A percentile compares a stretch with the other conserved stretches of the same genome.
Conservation (phyloP, 768 basidiomycete genomes). For the Suillus hirtellus region DNA sequence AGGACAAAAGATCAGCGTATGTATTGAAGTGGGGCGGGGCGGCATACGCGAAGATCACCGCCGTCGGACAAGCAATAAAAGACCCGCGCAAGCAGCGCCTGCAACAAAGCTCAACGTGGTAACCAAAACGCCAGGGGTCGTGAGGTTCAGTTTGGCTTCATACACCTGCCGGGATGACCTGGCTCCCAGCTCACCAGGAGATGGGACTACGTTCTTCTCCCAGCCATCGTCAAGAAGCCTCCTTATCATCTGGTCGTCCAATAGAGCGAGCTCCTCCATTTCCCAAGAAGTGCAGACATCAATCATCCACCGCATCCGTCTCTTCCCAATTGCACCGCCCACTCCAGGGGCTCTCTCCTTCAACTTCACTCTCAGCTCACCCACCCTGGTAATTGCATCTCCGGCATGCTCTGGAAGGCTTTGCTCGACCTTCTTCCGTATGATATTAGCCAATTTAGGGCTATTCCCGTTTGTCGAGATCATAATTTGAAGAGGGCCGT, state of each 20-base stretch:
- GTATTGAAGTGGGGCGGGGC: not conserved
- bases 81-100: slow-evolving; percentile 42
- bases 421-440: slow-evolving; percentile 66
- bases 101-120: slow-evolving; percentile 40
- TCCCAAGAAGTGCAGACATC: slow-evolving; percentile 83
- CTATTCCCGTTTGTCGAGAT: slow-evolving; percentile 94
- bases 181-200: slow-evolving; percentile 41
- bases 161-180: not conserved
- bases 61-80: slow-evolving; percentile 33
- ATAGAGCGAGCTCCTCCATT: slow-evolving; percentile 72
- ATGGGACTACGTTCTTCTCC: slow-evolving; percentile 61
- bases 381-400: slow-evolving; percentile 77
- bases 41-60: slow-evolving; percentile 23
- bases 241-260: slow-evolving; percentile 67
- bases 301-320: slow-evolving; percentile 92
- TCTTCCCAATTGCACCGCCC: slow-evolving; percentile 72
- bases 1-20: not conserved
- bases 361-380: slow-evolving; percentile 67
- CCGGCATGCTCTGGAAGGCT: slow-evolving; percentile 74
- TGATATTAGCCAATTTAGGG: slow-evolving; percentile 85
- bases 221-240: slow-evolving; percentile 82
- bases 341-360: slow-evolving; percentile 82
- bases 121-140: slow-evolving; percentile 17
- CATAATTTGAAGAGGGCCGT: slow-evolving; percentile 93
- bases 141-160: not conserved